Evolutionary conservation across 139 green algal species (phyloP), one percentile per base, ranked within the genome.

Genomic region (Gonium pectorale): DNA sequence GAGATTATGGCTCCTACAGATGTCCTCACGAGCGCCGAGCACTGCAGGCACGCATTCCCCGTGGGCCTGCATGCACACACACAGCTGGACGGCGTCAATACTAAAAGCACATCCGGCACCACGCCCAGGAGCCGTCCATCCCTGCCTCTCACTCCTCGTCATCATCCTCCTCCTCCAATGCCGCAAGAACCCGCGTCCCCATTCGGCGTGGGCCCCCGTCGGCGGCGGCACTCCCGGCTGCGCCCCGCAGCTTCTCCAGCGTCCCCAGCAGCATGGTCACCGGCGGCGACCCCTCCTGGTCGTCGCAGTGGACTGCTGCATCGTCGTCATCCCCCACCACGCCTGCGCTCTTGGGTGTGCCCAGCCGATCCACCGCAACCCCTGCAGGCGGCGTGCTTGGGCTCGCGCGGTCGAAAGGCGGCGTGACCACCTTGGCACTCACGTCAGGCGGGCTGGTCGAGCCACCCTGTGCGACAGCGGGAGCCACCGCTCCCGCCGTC

Each of bases 91-190:
- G n/a, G n/a, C n/a, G n/a, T n/a, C n/a, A n/a, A n/a, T n/a, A n/a
- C n/a, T n/a, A n/a, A n/a, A n/a, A n/a, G n/a, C n/a, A n/a, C n/a
- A n/a, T n/a, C n/a, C n/a, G n/a, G n/a, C n/a, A n/a, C n/a, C n/a
- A n/a, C n/a, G n/a, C n/a, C n/a, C n/a, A n/a, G n/a, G n/a, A n/a
- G n/a, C n/a, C n/a, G n/a, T n/a, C n/a, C n/a, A n/a, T n/a, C n/a
- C n/a, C n/a, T n/a, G n/a, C n/a, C n/a, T n/a, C n/a, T n/a, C n/a
- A n/a, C n/a, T n/a, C n/a, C n/a, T n/a, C n/a, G n/a, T n/a, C n/a
- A n/a, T n/a, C n/a, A n/a, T 82, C 75, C 11, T 82, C 75, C 59
- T 82, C 75, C n/a, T 35, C 56, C 29, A 62, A 29, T 2, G 75
- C 75, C 21, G 59, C 29, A 4, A 43, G 43, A 27, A 51, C 41